Evolutionary conservation across 176 grass and related monocot species (phyloP).

Genomic region (Thinopyrum elongatum): DNA sequence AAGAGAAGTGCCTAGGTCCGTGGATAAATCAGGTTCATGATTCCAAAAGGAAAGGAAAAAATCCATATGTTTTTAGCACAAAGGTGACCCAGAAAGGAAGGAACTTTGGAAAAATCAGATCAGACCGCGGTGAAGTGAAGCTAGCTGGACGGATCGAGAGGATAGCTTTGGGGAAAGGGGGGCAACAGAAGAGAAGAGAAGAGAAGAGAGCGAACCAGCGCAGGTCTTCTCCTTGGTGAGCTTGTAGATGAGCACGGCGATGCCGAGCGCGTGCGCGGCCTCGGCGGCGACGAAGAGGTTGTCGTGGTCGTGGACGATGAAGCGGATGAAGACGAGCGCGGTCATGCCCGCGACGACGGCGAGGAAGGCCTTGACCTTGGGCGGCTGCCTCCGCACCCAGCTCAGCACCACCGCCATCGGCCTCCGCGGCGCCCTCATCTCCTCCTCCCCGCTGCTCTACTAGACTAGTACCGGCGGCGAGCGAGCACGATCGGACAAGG

Average conservation of each 20-base stretch:
- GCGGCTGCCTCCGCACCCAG: constrained; percentile 87
- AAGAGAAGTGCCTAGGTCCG: neutral
- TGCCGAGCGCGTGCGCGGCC: constrained; percentile 78
- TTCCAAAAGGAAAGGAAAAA: neutral
- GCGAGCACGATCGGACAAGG: constrained; percentile 27
- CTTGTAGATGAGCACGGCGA: constrained; percentile 91
- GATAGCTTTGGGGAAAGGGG: neutral
- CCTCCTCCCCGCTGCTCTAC: neutral
- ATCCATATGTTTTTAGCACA: neutral
- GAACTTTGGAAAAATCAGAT: constrained; percentile 17
- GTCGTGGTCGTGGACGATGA: constrained; percentile 98
- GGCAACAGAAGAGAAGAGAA: neutral
- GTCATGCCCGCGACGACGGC: constrained; percentile 92
- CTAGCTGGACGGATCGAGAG: constrained; percentile 44
- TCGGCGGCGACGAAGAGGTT: constrained; percentile 96
- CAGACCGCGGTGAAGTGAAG: neutral
- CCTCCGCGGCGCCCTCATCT: constrained; percentile 62
- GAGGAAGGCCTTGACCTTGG: constrained; percentile 98
- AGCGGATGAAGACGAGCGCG: constrained; percentile 86
- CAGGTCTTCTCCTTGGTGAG: constrained; percentile 98
- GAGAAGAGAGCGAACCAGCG: constrained; percentile 48
- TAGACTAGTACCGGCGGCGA: neutral
- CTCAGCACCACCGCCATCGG: constrained; percentile 43
- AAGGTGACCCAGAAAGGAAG: neutral
- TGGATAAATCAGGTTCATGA: neutral